phyloP scores from a whole-genome alignment of 1,139 yeast species.

The Yamadazyma trypodendri region DNA sequence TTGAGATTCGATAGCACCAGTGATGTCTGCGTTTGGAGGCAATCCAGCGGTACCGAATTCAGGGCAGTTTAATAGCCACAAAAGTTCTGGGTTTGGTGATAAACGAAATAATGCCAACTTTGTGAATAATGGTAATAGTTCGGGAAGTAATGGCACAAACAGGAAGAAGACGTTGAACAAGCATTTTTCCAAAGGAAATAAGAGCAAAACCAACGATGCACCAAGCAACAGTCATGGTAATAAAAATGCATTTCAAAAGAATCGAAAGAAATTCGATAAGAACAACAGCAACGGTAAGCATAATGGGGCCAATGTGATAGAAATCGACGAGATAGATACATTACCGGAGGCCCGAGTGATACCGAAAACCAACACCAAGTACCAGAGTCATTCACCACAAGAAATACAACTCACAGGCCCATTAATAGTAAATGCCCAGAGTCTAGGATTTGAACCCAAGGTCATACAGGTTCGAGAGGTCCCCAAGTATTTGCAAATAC shows the following conservation, averaged over 20 bases:
- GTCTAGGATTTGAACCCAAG: constrained; percentile 28
- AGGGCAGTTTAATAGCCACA: constrained; percentile 2
- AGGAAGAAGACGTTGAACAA: constrained; percentile 11
- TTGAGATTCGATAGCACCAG: not conserved
- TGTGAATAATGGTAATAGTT: not conserved
- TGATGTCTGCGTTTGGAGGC: constrained; percentile 27
- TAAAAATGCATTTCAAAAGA: constrained; percentile 1
- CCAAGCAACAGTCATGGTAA: constrained; percentile 7
- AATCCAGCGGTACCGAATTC: constrained; percentile 12
- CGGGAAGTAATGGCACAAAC: constrained; percentile 7
- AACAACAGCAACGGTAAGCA: constrained; percentile 1
- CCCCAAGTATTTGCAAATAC: constrained; percentile 38
- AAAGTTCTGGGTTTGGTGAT: constrained; percentile 6
- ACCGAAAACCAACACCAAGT: constrained; percentile 22
- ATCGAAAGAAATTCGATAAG: not conserved
- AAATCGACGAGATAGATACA: constrained; percentile 17
- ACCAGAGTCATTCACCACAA: constrained; percentile 21
- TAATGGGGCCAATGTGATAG: not conserved
- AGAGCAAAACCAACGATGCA: constrained; percentile 3
- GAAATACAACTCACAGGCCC: constrained; percentile 30
- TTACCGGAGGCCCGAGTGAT: constrained; percentile 17
- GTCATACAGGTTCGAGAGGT: constrained; percentile 24
- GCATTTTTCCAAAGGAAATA: not conserved
- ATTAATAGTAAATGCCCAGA: constrained; percentile 26
- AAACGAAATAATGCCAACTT: constrained; percentile 3